A percentile compares a stretch with the other conserved stretches of the same genome.
These are phyloP conservation scores for Annulohypoxylon truncatum DNA, from an alignment of 2,329 filamentous ascomycete genomes.

Conservation along the genomic window DNA sequence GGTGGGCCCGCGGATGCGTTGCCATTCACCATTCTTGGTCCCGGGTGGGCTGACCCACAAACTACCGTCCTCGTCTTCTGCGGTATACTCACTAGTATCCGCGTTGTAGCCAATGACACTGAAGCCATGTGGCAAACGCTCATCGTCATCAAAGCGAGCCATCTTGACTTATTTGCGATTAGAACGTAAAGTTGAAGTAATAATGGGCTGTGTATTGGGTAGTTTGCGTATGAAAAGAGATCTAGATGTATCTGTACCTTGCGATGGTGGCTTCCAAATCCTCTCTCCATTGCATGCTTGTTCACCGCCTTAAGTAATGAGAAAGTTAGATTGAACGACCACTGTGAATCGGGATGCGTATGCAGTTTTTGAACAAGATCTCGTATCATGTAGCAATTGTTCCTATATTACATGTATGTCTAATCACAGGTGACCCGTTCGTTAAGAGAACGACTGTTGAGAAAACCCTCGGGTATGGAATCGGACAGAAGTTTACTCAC, in stretches of 20 bases:
- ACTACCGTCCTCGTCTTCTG: not conserved
- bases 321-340: not conserved
- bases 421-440: not conserved
- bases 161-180: not conserved
- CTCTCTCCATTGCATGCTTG: not conserved
- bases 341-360: not conserved
- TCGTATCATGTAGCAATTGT: not conserved
- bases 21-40: not conserved
- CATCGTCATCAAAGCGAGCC: slow-evolving; percentile 7
- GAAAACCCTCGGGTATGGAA: not conserved
- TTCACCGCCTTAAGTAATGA: not conserved
- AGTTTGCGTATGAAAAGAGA: no score
- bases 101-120: slow-evolving; percentile 9
- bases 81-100: not conserved
- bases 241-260: no score
- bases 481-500: no score
- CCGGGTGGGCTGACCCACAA: not conserved
- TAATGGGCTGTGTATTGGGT: no score
- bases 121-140: not conserved
- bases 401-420: not conserved
- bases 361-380: not conserved
- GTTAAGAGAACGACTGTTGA: not conserved
- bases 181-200: not conserved
- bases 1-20: not conserved
- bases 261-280: not conserved